Base-by-base conservation (phyloP, 345 rosid genomes). In the Camelina sativa region DNA sequence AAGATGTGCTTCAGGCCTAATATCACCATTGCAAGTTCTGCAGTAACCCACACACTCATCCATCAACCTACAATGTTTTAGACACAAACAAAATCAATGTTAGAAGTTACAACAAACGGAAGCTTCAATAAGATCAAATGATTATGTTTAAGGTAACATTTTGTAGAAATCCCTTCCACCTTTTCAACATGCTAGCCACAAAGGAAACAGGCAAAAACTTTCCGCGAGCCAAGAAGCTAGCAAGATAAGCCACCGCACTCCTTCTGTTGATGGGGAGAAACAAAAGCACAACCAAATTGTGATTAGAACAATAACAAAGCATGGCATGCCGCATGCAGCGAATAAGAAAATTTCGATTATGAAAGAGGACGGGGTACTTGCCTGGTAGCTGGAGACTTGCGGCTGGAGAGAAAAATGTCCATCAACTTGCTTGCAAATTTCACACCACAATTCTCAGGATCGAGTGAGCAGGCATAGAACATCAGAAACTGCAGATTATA, bases 221-320 rank as follows among this genome's bases (percentile, higher is more conserved):
- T 43, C 84, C 98, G 6, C 96, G 91, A 51, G 97, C 85, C 85
- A 94, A 74, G 77, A 84, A 94, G 81, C 98, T 94, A 72, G 96
- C 90, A 69, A 94, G 95, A 85, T 91, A 94, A 52, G 96, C 86
- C 66, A 83, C 91, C 9, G 97, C 89, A 86, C 90, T 93, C 96
- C 89, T 93, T 89, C 97, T 91, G 86, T 70, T 48, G 11, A 62
- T 40, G 23, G 34, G 30, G 25, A 79, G 44, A 55, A 48, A 50
- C 19, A 56, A 66, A 54, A 47, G 30, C 38, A 71, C 30, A 71
- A 16, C 30, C 22, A 60, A 50, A 35, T 72, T 57, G 23, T 58
- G 32, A 66, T 20, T 19, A 77, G 57, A 65, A 66, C 12, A 48
- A 58, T 15, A 61, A 28, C 9, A 74, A 43, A 64, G 11, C 23